These are phyloP conservation scores for Hyaloscypha bicolor DNA, from an alignment of 495 filamentous ascomycete genomes.

Conservation along the genomic window DNA sequence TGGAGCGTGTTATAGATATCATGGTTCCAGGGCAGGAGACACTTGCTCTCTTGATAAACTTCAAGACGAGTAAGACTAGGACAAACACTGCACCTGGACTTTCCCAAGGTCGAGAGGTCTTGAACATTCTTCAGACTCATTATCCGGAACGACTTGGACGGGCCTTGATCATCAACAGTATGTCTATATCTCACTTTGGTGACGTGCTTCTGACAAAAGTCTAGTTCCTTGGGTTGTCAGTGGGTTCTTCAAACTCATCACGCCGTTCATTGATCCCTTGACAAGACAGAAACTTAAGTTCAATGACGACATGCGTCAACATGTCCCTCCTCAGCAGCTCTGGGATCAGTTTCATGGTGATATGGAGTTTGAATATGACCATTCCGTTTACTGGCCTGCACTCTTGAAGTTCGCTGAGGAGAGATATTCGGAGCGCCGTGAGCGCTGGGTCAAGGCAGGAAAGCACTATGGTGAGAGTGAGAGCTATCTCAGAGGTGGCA, in stretches of 20 bases:
- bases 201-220: conserved; percentile 13
- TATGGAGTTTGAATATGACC: conserved; percentile 84
- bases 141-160: conserved; percentile 92
- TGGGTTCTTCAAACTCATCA: conserved; percentile 93
- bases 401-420: conserved; percentile 66
- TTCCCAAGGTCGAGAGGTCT: conserved; percentile 72
- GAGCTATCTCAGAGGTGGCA: conserved; percentile 63
- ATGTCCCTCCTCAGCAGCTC: conserved; percentile 78
- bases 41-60: conserved; percentile 83
- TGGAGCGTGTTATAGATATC: conserved; percentile 86
- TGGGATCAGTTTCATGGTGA: conserved; percentile 65
- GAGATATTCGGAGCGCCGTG: conserved; percentile 56
- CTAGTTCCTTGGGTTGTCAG: conserved; percentile 84
- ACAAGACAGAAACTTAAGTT: conserved; percentile 93
- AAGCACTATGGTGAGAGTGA: conserved; percentile 83
- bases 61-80: conserved; percentile 67
- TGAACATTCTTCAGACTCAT: conserved; percentile 89
- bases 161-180: conserved; percentile 85
- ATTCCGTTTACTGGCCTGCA: conserved; percentile 85
- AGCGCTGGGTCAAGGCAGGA: conserved; percentile 78
- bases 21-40: conserved; percentile 87
- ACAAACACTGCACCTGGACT: conserved; percentile 76
- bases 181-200: not conserved
- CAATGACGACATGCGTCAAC: conserved; percentile 80
- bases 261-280: conserved; percentile 90